These are phyloP conservation scores for Coemansia sp. DNA, from an alignment of 192 early-diverging fungal species.

Conservation along the genomic window DNA sequence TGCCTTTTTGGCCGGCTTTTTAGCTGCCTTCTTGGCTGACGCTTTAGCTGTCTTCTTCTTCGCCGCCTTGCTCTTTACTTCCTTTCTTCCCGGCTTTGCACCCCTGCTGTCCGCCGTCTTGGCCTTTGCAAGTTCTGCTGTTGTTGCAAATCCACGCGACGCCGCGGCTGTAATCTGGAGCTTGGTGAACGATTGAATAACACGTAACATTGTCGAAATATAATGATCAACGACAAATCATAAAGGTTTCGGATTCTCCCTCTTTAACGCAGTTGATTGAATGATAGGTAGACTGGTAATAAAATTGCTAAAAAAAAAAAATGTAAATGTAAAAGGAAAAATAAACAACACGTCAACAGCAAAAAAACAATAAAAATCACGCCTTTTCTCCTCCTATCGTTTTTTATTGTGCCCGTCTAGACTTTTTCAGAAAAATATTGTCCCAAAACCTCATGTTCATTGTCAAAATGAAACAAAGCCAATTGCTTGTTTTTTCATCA, in stretches of 20 bases:
- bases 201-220: conserved; percentile 9
- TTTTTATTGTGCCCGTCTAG: no score
- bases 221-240: no score
- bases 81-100: conserved; percentile 9
- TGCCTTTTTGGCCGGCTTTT: background rate
- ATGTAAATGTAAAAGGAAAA: background rate
- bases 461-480: no score
- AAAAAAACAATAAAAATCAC: no score
- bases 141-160: conserved; percentile 8
- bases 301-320: background rate
- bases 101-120: background rate
- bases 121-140: background rate
- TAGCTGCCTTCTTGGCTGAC: background rate
- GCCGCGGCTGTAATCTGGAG: background rate
- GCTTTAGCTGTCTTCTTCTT: conserved; percentile 13
- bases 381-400: no score
- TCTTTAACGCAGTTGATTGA: no score
- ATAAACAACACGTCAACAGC: no score
- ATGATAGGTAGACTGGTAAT: background rate
- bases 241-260: no score
- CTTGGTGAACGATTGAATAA: conserved; percentile 11
- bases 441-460: background rate
- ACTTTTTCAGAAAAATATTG: background rate
- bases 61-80: conserved; percentile 8
- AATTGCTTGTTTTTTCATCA: background rate